Conservation (phyloP, 2,329 filamentous ascomycete genomes). For the Pseudogymnoascus sp. region DNA sequence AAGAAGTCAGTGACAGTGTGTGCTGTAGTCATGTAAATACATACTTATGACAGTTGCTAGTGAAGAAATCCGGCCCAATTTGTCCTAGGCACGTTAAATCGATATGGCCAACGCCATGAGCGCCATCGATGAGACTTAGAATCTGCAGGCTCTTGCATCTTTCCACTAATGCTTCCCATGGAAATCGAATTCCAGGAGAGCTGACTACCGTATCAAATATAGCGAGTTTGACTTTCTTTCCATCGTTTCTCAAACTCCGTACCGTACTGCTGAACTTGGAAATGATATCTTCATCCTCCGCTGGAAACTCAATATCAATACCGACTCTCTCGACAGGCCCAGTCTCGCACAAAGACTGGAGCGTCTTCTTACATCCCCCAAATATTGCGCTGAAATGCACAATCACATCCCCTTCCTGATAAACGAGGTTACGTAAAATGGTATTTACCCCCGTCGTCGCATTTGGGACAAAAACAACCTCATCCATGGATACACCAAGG, state of each 20-base stretch:
- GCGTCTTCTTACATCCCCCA: constrained; percentile 64
- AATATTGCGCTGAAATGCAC: constrained; percentile 74
- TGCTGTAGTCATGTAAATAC: not conserved
- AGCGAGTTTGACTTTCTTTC: constrained; percentile 59
- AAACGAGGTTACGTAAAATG: constrained; percentile 64
- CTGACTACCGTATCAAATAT: constrained; percentile 76
- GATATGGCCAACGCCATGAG: constrained; percentile 72
- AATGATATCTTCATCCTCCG: constrained; percentile 60
- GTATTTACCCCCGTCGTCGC: constrained; percentile 72
- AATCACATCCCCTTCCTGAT: constrained; percentile 59
- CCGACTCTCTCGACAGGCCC: constrained; percentile 10
- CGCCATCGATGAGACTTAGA: constrained; percentile 70
- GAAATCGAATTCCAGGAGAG: constrained; percentile 68
- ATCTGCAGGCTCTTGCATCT: constrained; percentile 59
- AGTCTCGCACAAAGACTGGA: constrained; percentile 40
- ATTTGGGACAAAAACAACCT: constrained; percentile 70
- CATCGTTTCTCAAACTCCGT: constrained; percentile 38
- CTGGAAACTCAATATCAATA: constrained; percentile 59
- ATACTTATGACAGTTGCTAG: constrained; percentile 90
- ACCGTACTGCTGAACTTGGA: constrained; percentile 51
- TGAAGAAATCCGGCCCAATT: constrained; percentile 75
- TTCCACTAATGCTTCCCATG: constrained; percentile 58
- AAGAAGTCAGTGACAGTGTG: not conserved
- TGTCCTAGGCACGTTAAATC: constrained; percentile 55
- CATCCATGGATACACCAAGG: constrained; percentile 55